Percentiles rank a stretch among this genome's conserved stretches.
These are phyloP conservation scores for Phialophora tarda DNA, from an alignment of 2,329 filamentous ascomycete species.

Conservation along the genomic window DNA sequence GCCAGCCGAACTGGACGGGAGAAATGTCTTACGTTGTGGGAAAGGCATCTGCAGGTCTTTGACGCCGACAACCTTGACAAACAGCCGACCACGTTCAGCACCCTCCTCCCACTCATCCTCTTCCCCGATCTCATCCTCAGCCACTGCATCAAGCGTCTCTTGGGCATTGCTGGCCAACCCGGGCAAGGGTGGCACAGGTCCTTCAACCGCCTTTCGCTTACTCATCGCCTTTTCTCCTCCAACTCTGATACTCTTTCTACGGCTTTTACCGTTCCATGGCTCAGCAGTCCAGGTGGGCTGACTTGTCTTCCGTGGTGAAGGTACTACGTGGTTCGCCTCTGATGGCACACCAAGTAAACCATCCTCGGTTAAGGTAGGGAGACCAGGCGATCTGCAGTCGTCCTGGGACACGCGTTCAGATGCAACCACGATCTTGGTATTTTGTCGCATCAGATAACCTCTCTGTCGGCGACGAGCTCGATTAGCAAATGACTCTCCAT, in stretches of 20 bases:
- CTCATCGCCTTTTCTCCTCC: constrained; percentile 59
- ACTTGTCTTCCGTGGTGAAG: constrained; percentile 75
- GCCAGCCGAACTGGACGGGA: not conserved
- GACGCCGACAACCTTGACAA: constrained; percentile 98
- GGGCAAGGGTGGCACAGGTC: constrained; percentile 79
- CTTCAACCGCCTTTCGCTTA: constrained; percentile 65
- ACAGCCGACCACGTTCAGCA: constrained; percentile 85
- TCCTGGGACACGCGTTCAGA: constrained; percentile 73
- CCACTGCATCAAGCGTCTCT: constrained; percentile 65
- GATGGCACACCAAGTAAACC: constrained; percentile 35
- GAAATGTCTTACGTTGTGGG: constrained; percentile 74
- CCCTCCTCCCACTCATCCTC: constrained; percentile 68
- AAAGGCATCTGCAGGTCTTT: constrained; percentile 93
- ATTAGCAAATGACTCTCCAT: constrained; percentile 64
- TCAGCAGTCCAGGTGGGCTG: constrained; percentile 95
- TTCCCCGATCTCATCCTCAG: constrained; percentile 71
- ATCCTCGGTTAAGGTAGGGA: constrained; percentile 49
- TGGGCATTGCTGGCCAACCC: constrained; percentile 83
- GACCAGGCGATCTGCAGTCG: constrained; percentile 43
- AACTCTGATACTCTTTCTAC: constrained; percentile 68
- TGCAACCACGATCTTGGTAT: constrained; percentile 95
- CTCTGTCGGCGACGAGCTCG: constrained; percentile 73
- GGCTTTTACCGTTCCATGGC: constrained; percentile 86
- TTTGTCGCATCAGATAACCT: constrained; percentile 97
- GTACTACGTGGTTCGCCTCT: constrained; percentile 41